Percentiles rank a stretch among this genome's conserved stretches.
These are phyloP conservation scores for Knoxia roxburghii DNA, from an alignment of 257 asterid genomes.

Conservation along the genomic window DNA sequence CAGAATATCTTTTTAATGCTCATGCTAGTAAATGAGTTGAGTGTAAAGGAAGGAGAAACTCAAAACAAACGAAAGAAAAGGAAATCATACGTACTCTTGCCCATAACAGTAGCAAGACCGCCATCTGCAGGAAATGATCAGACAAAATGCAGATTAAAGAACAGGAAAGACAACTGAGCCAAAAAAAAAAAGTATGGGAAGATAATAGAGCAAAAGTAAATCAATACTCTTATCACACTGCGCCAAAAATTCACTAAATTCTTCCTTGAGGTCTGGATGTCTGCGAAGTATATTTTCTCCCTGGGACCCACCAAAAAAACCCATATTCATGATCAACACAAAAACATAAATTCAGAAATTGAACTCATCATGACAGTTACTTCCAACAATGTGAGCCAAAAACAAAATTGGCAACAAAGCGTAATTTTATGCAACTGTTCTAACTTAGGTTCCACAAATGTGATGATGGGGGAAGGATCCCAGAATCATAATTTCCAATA, in stretches of 20 bases:
- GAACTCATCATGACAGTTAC: neutral
- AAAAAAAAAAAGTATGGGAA: neutral
- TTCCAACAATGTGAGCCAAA: neutral
- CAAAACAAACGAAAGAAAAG: neutral
- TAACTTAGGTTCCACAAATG: no score
- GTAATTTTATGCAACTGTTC: neutral
- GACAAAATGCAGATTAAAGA: slow-evolving; percentile 11
- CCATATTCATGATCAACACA: neutral
- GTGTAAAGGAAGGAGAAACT: slow-evolving; percentile 4
- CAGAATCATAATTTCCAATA: neutral
- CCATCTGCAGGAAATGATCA: slow-evolving; percentile 18
- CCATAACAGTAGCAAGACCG: slow-evolving; percentile 18
- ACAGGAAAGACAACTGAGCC: neutral
- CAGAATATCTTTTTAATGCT: slow-evolving; percentile 4
- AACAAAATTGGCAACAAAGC: neutral
- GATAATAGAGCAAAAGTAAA: neutral
- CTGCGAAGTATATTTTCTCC: slow-evolving; percentile 24
- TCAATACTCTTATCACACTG: slow-evolving; percentile 19
- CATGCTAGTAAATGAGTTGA: slow-evolving; percentile 6
- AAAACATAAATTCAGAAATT: slow-evolving; percentile 1
- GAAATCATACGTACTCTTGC: slow-evolving; percentile 18
- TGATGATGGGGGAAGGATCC: neutral
- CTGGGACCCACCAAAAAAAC: slow-evolving; percentile 21
- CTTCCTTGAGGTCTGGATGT: slow-evolving; percentile 30
- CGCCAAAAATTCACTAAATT: slow-evolving; percentile 19